A percentile compares a stretch with the other conserved stretches of the same genome.
These are phyloP conservation scores for Colletotrichum nymphaeae DNA, from an alignment of 2,329 filamentous ascomycete genomes.

Conservation along the genomic window DNA sequence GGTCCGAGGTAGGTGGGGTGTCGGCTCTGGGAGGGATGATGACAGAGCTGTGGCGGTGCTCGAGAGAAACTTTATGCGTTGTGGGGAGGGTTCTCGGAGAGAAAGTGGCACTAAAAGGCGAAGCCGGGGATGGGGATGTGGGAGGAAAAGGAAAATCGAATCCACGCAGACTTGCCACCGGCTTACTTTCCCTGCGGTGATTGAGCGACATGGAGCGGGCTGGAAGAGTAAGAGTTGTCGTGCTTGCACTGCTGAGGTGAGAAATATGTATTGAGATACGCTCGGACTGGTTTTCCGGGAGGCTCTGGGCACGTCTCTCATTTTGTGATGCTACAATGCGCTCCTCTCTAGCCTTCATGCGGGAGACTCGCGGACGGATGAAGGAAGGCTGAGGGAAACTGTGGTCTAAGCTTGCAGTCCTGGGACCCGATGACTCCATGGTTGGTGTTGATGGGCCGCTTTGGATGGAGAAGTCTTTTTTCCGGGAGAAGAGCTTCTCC, in stretches of 20 bases:
- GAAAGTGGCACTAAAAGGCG: conserved; percentile 18
- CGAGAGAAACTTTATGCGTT: conserved; percentile 14
- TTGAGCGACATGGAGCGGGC: conserved; percentile 30
- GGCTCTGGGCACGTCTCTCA: conserved; percentile 30
- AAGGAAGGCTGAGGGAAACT: conserved; percentile 65
- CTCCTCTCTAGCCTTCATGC: conserved; percentile 69
- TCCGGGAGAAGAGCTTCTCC: conserved; percentile 64
- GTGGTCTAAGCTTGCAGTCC: conserved; percentile 44
- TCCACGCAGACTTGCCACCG: conserved; percentile 45
- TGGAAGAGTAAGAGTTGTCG: conserved; percentile 13
- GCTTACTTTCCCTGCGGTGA: conserved; percentile 7
- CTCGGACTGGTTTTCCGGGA: conserved; percentile 34
- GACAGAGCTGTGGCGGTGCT: conserved; percentile 35
- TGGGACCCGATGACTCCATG: conserved; percentile 13
- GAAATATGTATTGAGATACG: conserved; percentile 35
- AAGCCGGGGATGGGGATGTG: conserved; percentile 39
- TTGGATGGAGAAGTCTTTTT: conserved; percentile 40
- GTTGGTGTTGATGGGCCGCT: not conserved
- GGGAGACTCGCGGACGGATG: conserved; percentile 64
- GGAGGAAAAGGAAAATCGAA: conserved; percentile 52
- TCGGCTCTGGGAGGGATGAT: conserved; percentile 41
- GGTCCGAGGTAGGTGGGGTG: conserved; percentile 48
- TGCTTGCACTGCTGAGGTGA: conserved; percentile 31
- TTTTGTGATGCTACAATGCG: conserved; percentile 27
- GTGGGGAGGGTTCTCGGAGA: conserved; percentile 18